A percentile compares a stretch with the other conserved stretches of the same genome.
Conservation (phyloP, 2,329 filamentous ascomycete species). For the Cordyceps javanica region DNA sequence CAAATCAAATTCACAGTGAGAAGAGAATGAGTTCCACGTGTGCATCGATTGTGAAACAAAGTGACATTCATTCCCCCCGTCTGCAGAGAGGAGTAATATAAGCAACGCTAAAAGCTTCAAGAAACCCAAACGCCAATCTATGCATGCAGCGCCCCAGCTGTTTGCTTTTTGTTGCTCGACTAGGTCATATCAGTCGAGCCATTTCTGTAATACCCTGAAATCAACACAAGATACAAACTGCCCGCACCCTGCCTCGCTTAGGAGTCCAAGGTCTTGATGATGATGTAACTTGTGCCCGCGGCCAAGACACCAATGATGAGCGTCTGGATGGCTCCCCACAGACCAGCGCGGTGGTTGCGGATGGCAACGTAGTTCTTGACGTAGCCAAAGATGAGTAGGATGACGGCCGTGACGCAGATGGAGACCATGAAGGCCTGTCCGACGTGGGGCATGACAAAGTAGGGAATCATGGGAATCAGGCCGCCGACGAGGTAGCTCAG, state of each 20-base stretch:
- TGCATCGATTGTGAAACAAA: background rate
- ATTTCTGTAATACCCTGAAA: background rate
- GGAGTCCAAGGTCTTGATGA: constrained; percentile 51
- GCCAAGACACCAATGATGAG: constrained; percentile 58
- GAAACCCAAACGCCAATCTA: background rate
- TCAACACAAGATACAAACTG: background rate
- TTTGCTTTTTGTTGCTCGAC: background rate
- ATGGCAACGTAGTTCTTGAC: constrained; percentile 53
- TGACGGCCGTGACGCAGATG: constrained; percentile 52
- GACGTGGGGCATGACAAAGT: constrained; percentile 50
- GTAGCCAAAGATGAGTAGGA: constrained; percentile 60
- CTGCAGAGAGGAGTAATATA: background rate
- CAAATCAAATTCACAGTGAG: background rate
- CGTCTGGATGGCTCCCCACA: constrained; percentile 59
- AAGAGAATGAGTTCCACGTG: background rate
- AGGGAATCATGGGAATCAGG: constrained; percentile 64
- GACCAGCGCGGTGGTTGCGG: constrained; percentile 44
- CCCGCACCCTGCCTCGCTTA: background rate
- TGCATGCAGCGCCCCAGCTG: background rate
- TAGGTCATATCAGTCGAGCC: background rate
- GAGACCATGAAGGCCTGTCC: constrained; percentile 51
- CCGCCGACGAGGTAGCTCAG: constrained; percentile 65
- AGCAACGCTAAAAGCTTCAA: background rate
- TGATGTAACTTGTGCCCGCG: constrained; percentile 58
- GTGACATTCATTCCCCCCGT: background rate